phyloP scores from a whole-genome alignment of 2,329 filamentous ascomycete genomes.

The Apiospora aurea region DNA sequence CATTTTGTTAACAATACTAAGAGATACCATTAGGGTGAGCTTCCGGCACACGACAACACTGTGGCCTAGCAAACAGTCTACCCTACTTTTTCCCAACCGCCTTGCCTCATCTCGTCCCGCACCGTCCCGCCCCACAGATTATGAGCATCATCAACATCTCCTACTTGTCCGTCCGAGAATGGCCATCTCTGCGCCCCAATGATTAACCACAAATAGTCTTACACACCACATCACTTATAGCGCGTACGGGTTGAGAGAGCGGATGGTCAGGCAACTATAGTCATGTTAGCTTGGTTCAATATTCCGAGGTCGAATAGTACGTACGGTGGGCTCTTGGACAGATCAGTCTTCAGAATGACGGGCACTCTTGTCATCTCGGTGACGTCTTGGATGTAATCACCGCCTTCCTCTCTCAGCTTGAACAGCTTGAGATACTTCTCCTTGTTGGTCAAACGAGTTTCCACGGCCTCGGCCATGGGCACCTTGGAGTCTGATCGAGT shows the following conservation, averaged over 20 bases:
- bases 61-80: conserved; percentile 22
- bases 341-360: conserved; percentile 97
- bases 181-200: not conserved
- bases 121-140: not conserved
- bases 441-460: conserved; percentile 86
- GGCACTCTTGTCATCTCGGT: conserved; percentile 97
- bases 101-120: not conserved
- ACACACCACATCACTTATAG: conserved; percentile 37
- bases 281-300: conserved; percentile 45
- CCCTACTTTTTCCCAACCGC: conserved; percentile 20
- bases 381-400: conserved; percentile 97
- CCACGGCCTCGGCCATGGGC: conserved; percentile 74
- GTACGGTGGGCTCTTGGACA: conserved; percentile 99
- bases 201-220: conserved; percentile 7
- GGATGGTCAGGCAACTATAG: conserved; percentile 69
- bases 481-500: conserved; percentile 96
- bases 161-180: not conserved
- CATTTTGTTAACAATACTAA: conserved; percentile 38
- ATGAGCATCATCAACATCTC: conserved; percentile 17
- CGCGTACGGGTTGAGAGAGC: conserved; percentile 71
- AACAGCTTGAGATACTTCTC: conserved; percentile 96
- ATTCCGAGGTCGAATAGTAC: conserved; percentile 51
- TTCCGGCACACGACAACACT: conserved; percentile 3
- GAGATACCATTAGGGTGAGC: conserved; percentile 33
- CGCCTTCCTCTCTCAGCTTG: conserved; percentile 87